Conservation (phyloP, 1,139 yeast genomes). For the Saccharomyces hybrid region DNA sequence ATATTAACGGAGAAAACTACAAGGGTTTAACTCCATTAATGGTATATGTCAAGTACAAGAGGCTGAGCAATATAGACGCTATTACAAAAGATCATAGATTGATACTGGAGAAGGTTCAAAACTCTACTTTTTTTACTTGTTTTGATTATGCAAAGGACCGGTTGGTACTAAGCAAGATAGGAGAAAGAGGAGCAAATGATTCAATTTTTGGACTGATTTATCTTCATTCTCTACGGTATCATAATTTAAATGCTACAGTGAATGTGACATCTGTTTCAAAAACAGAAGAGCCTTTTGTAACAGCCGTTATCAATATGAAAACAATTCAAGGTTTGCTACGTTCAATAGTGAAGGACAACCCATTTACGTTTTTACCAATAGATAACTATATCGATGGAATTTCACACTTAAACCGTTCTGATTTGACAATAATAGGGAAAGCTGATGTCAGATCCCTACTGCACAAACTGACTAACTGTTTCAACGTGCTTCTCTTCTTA, state of each 20-base stretch:
- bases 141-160: conserved; percentile 47
- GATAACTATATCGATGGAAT: conserved; percentile 9
- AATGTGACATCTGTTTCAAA: background rate
- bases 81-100: conserved; percentile 43
- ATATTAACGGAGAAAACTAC: conserved; percentile 58
- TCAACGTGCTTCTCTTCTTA: conserved; percentile 13
- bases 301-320: conserved; percentile 5
- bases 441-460: conserved; percentile 13
- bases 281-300: conserved; percentile 4
- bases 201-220: conserved; percentile 11
- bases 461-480: conserved; percentile 12
- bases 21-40: conserved; percentile 63
- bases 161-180: conserved; percentile 14
- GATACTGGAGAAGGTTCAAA: conserved; percentile 37
- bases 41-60: conserved; percentile 61
- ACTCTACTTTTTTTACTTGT: conserved; percentile 35
- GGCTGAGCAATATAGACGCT: conserved; percentile 49
- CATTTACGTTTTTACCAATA: conserved; percentile 8
- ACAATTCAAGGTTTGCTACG: conserved; percentile 8
- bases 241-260: conserved; percentile 5
- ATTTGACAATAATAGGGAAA: conserved; percentile 11
- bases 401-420: background rate
- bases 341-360: conserved; percentile 5
- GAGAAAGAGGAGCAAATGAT: conserved; percentile 10
- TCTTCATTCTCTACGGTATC: conserved; percentile 15